Conservation (phyloP, 2,329 filamentous ascomycete genomes). For the Rutstroemia sp. region DNA sequence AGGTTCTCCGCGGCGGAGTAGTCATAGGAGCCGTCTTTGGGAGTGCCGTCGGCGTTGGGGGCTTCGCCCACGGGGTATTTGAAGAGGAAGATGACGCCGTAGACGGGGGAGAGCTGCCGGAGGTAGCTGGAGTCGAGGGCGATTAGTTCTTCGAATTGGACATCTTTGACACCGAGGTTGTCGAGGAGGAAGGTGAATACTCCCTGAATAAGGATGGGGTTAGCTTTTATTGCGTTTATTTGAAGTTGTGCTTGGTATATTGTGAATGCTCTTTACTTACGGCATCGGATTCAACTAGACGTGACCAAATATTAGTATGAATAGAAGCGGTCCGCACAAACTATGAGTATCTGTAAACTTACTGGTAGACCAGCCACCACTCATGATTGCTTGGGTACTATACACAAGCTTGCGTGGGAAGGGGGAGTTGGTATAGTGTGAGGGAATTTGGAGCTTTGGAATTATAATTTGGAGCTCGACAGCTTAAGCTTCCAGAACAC, state of each 20-base stretch:
- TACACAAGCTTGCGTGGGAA: not conserved
- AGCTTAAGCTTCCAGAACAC: conserved; percentile 2
- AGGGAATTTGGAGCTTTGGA: not conserved
- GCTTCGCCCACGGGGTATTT: conserved; percentile 75
- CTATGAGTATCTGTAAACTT: conserved; percentile 27
- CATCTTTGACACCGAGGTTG: conserved; percentile 80
- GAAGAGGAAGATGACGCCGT: conserved; percentile 98
- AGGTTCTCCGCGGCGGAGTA: conserved; percentile 63
- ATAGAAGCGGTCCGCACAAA: conserved; percentile 10
- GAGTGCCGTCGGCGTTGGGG: conserved; percentile 47
- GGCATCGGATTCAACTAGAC: conserved; percentile 80
- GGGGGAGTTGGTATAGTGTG: not conserved
- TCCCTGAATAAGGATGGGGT: conserved; percentile 44
- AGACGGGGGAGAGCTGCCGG: conserved; percentile 65
- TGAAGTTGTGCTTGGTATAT: not conserved
- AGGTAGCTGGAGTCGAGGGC: conserved; percentile 74
- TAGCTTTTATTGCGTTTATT: not conserved
- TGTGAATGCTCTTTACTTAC: conserved; percentile 44
- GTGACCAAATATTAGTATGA: conserved; percentile 13
- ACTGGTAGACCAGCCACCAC: conserved; percentile 92
- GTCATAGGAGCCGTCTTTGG: conserved; percentile 79
- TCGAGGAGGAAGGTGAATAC: conserved; percentile 97
- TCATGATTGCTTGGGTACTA: conserved; percentile 40
- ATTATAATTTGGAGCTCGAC: not conserved
- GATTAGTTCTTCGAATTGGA: conserved; percentile 95